Base-by-base conservation (phyloP, 2,329 filamentous ascomycete species). In the Sporothrix euskadiensis region DNA sequence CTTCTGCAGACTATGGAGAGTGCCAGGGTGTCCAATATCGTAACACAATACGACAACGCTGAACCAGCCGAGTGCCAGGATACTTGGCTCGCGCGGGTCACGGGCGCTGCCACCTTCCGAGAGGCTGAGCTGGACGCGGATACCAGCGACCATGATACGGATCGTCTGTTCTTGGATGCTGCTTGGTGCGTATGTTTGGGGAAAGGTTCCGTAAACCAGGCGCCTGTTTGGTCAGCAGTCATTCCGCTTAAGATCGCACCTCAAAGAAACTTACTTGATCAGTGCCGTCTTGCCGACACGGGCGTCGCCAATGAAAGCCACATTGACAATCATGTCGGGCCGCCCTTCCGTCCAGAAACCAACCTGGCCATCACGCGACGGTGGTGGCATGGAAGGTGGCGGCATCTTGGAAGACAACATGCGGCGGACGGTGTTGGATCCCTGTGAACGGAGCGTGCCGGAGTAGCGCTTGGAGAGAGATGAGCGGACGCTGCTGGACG, bases 21-120 rank as follows among this genome's bases (percentile, higher is more conserved):
- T 75, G 32, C 59, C 52, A 1, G 74, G 69, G 30, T 71, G 56
- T 30, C 75, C 73, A 68, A 77, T 61, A 61, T 76, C 75, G 49
- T 71, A 76, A 52, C 76, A 77, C 47, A 76, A 19, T 2, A 77
- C 74, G 4, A 76, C 76, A n/a, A 78, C 74, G 32, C 76, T 76
- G 73, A 70, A 77, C 75, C 75, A 78, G 30, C 73, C 73, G 1
- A 76, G 56, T 0, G 75, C 75, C 14, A 78, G 56, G 3, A 76
- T 65, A 59, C 73, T 75, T 16, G 75, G 73, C 52, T 74, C 73
- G 4, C 22, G 16, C 2, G 72, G 57, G 26, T 75, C 56, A 1
- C 72, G 73, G 4, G 52, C 73, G 52, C 76, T 76, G 22, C 75
- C 75, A 22, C 69, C 74, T 59, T 77, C 76, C 0, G 73, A 73